Conservation (phyloP, 2,329 filamentous ascomycete species). For the Aspergillus felis region DNA sequence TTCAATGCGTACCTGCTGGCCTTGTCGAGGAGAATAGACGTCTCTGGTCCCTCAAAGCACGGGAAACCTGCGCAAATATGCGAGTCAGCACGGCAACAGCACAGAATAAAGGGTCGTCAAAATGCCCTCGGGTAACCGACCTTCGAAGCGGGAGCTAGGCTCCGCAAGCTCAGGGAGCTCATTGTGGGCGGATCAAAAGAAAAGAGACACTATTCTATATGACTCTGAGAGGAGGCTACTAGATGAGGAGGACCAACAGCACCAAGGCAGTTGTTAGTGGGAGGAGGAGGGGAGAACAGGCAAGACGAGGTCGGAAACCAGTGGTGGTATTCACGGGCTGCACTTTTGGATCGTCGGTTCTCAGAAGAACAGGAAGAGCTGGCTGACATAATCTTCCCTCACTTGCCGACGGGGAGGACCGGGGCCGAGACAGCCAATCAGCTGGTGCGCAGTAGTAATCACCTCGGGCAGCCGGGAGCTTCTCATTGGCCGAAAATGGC, state of each 20-base stretch:
- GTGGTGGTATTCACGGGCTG: constrained; percentile 18
- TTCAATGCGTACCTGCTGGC: constrained; percentile 61
- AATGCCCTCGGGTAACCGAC: constrained; percentile 33
- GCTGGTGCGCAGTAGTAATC: constrained; percentile 30
- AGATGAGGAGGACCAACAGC: constrained; percentile 17
- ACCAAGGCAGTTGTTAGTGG: constrained; percentile 10
- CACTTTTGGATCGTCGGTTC: constrained; percentile 25
- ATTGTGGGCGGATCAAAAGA: constrained; percentile 39
- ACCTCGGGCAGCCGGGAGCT: constrained; percentile 28
- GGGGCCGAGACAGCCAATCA: constrained; percentile 34
- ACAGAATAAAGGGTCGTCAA: constrained; percentile 11
- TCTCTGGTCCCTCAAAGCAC: constrained; percentile 59
- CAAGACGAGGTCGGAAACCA: constrained; percentile 10
- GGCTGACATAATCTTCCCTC: constrained; percentile 35
- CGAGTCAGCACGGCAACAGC: constrained; percentile 20
- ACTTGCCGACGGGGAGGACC: constrained; percentile 32
- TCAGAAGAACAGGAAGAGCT: constrained; percentile 17
- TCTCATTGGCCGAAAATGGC: constrained; percentile 25
- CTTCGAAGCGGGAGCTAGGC: constrained; percentile 47
- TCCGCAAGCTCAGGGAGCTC: constrained; percentile 49
- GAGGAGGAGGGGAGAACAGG: constrained; percentile 17
- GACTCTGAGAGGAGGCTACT: constrained; percentile 16
- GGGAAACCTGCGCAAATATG: constrained; percentile 54
- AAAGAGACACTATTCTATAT: constrained; percentile 23
- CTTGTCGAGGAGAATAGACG: constrained; percentile 85